A percentile compares a stretch with the other conserved stretches of the same genome.
Evolutionary conservation across 257 asterid genomes (phyloP).

Genomic region (Linderniella brevidens): DNA sequence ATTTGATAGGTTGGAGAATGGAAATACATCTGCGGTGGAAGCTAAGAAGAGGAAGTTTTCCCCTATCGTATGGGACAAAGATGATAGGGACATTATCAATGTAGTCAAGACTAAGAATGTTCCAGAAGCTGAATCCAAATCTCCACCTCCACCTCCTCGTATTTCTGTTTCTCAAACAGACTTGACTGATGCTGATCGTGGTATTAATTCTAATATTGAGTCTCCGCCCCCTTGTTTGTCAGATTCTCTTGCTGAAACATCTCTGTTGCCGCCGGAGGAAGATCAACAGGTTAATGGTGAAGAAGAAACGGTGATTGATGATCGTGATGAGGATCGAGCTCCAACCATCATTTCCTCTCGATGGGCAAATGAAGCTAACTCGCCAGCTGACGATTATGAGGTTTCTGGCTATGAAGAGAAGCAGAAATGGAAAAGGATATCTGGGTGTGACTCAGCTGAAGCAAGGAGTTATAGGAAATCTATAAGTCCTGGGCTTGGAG

Average conservation of each 20-base stretch:
- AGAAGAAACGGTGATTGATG: slow-evolving; percentile 18
- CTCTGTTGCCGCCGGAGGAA: slow-evolving; percentile 16
- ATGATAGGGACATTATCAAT: slow-evolving; percentile 29
- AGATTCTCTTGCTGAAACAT: slow-evolving; percentile 19
- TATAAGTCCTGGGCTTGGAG: slow-evolving; percentile 40
- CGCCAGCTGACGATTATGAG: slow-evolving; percentile 69
- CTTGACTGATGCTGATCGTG: slow-evolving; percentile 14
- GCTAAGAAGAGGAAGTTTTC: slow-evolving; percentile 60
- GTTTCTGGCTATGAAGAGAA: slow-evolving; percentile 37
- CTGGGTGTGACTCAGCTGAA: slow-evolving; percentile 29
- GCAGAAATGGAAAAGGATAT: slow-evolving; percentile 17
- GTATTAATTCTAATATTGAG: slow-evolving; percentile 12
- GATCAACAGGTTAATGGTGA: slow-evolving; percentile 14
- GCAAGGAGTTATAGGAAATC: slow-evolving; percentile 29
- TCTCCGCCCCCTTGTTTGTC: slow-evolving; percentile 14
- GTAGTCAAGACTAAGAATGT: slow-evolving; percentile 18
- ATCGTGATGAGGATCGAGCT: slow-evolving; percentile 28
- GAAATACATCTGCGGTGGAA: slow-evolving; percentile 16
- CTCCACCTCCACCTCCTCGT: slow-evolving; percentile 25
- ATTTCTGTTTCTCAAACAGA: slow-evolving; percentile 10
- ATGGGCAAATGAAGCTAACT: slow-evolving; percentile 66
- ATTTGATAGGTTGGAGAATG: slow-evolving; percentile 23
- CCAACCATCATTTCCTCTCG: slow-evolving; percentile 56
- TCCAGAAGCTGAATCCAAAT: slow-evolving; percentile 8
- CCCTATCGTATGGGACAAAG: slow-evolving; percentile 86